Evolutionary conservation across 1,284 basidiomycete species (phyloP), one percentile per base, ranked within the genome.

Genomic region (Puccinia triticina): DNA sequence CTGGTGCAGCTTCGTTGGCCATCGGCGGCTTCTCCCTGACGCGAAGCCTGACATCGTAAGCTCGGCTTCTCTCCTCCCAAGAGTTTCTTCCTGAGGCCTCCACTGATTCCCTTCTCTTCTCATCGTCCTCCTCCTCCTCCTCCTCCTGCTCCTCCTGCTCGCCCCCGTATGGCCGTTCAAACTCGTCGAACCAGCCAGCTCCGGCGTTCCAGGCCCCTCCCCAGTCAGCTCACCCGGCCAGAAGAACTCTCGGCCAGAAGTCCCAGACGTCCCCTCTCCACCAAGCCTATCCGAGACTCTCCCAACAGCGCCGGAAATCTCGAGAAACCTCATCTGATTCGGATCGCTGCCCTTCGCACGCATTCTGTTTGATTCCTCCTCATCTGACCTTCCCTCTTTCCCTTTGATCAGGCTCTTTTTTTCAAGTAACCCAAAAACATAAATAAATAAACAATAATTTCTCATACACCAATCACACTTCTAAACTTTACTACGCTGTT

Each of bases 241-340:
- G 26, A 59, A 8, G 5, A n/a, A n/a, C 1, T 29, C 8, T n/a
- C 18, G 8, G n/a, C 18, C n/a, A n/a, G n/a, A 59, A 59, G n/a
- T 26, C 57, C n/a, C 21, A 59, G 7, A 59, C 57, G 12, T 21
- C 23, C 50, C 11, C 4, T 21, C 50, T 53, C 50, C 23, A 4
- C 18, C 50, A 14, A 21, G 50, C 43, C 8, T 46, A 46, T 46
- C 43, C 43, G 43, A 46, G 50, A 23, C n/a, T n/a, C 12, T 53
- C 57, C 57, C 57, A 59, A 59, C n/a, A 26, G 57, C 37, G 40
- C 43, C 43, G 67, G 67, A 69, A 69, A 43, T 40, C 67, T 69
- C 37, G 40, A 69, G 37, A 69, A 23, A 69, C 26, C 29, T 67
- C 34, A 40, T 37, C 29, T 34, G n/a, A 48, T 46, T 71, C 69